Evolutionary conservation across 352 stramenopile genomes (phyloP), one percentile per base, ranked within the genome.

Genomic region (Globisporangium carolinianum): DNA sequence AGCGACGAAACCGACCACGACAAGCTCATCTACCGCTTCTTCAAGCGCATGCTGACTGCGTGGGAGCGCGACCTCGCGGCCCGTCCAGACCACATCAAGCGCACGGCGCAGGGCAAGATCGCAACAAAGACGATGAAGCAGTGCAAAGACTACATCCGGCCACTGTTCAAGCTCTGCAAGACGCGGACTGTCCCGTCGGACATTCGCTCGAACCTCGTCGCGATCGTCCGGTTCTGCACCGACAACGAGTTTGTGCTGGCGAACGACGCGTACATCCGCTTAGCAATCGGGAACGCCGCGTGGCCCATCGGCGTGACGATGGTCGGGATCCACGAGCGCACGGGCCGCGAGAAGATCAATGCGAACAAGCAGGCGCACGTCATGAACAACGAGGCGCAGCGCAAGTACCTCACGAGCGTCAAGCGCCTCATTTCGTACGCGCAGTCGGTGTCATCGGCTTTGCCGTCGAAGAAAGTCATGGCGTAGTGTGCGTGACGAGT

Each of bases 241-340:
- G 65, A 91, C 53, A 94, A 93, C 32, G 89, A 97, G 73, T 98
- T 97, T 54, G 90, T 97, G 57, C 81, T 94, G 67, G 97, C 97
- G 4, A 95, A 99, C 71, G 96, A 99, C 83, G 79, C 89, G 35
- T 99, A 99, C 67, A 97, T 99, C 52, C 89, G 97, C 66, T 83
- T 98, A 9, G 94, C 96, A 4, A 99, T 99, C 65, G 97, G 97
- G 51, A 97, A 98, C 68, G 91, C 95, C 0, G 93, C 97, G 46
- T 99, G 97, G 97, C 97, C 97, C 2, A 99, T 99, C 60, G 97
- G 97, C 57, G 95, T 99, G 0, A 99, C 97, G 6, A 99, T 98
- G 93, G 96, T 99, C 35, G 97, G 97, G 18, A 99, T 99, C 68
- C 97, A 99, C 79, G 94, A 98, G 56, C 87, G 95, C 55, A 94